Evolutionary conservation across 495 filamentous ascomycete genomes (phyloP), one percentile per base, ranked within the genome.

Genomic region (Neurospora sp.): DNA sequence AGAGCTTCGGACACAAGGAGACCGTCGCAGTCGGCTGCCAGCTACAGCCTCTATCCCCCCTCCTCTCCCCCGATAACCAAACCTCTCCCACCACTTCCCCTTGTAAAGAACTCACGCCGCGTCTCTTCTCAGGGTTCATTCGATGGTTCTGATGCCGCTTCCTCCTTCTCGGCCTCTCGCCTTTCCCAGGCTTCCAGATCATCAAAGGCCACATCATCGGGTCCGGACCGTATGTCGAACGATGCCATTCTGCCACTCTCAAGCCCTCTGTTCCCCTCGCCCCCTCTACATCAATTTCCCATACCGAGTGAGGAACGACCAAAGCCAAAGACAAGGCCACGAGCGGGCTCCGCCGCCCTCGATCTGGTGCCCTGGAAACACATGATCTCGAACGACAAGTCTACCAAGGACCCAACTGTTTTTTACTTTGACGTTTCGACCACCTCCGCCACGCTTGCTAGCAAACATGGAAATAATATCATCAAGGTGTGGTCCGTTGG

Each of bases 391-490:
- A 79, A 74, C 41, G 77, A 78, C 8, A 80, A 79, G 40, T 69
- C 73, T 8, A 27, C 70, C 65, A 81, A 81, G 45, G 79, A 80
- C 20, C 74, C 75, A 1, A 71, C 74, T 37, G 73, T 81, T 68
- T 81, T 74, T 71, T 79, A 71, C 41, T 77, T 81, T 20, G 79
- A 81, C 72, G 74, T 81, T 4, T 77, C 70, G 40, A 77, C 71
- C 41, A 77, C 75, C 12, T 74, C 72, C 8, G 75, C 76, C 16
- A 73, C 73, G 37, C 73, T 76, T 35, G 78, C 75, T 20, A 76
- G 73, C 69, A 82, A 82, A 38, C 80, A 82, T 69, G 80, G 80
- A 73, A 81, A 82, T 72, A 82, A 80, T 69, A 71, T 82, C 53
- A 75, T 82, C 75, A 76, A 78, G 59, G 71, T 82, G 65, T 82